Evolutionary conservation across 1,284 basidiomycete genomes (phyloP).

Genomic region (Phylloboletellus chloephorus): DNA sequence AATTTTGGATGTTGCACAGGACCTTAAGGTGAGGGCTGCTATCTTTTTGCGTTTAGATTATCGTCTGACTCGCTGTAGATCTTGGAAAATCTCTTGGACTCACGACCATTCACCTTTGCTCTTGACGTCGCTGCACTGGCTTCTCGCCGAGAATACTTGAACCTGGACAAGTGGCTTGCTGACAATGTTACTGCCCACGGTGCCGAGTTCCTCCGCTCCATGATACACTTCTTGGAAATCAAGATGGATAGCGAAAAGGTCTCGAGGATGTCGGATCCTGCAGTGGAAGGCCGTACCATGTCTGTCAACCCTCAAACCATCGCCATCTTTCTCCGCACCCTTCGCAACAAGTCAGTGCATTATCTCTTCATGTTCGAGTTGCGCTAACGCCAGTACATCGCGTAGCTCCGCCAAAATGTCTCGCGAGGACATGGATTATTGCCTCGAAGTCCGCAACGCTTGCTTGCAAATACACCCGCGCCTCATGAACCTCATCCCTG

Average conservation of each 20-base stretch:
- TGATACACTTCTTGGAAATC: conserved; percentile 83
- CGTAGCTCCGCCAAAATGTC: conserved; percentile 61
- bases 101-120: conserved; percentile 82
- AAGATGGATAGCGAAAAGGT: conserved; percentile 89
- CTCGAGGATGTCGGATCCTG: conserved; percentile 72
- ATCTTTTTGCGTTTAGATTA: not conserved
- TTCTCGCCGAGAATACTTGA: conserved; percentile 88
- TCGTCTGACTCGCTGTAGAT: conserved; percentile 49
- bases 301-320: conserved; percentile 81
- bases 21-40: conserved; percentile 68
- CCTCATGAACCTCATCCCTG: conserved; percentile 92
- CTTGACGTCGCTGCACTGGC: conserved; percentile 93
- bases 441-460: conserved; percentile 88
- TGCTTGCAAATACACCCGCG: conserved; percentile 96
- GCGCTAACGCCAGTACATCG: conserved; percentile 2
- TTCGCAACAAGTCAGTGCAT: conserved; percentile 69
- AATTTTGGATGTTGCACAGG: conserved; percentile 93
- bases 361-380: not conserved
- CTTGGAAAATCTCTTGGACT: conserved; percentile 83
- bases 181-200: conserved; percentile 81
- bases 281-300: conserved; percentile 76
- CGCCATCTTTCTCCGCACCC: conserved; percentile 83
- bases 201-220: conserved; percentile 80
- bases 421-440: conserved; percentile 80
- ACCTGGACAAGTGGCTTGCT: conserved; percentile 94